Base-by-base conservation (phyloP, 2,329 filamentous ascomycete genomes). In the Dactylellina sp. region DNA sequence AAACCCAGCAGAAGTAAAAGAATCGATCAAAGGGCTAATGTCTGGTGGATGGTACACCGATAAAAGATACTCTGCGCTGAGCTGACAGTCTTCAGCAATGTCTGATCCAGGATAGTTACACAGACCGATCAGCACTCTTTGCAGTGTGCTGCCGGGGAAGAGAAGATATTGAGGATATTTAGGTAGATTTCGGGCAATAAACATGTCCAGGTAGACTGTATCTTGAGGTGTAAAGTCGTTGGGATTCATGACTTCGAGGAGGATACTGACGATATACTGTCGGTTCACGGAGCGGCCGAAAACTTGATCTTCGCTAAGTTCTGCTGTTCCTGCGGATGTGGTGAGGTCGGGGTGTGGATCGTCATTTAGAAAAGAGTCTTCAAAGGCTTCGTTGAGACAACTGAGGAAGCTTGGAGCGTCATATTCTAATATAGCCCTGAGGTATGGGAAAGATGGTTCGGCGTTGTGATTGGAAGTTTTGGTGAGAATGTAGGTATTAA, bases 161-260 rank as follows among this genome's bases (percentile, higher is more conserved):
- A 98, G 86, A 56, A 99, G 89, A 79, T 97, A 97, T 80, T 98
- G 94, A 0, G 93, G 93, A 79, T 97, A 99, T 80, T 99, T 99
- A 2, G 96, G 92, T 55, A 99, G 83, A 80, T 97, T 99, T 64
- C 95, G 89, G 16, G 95, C 94, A 79, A 99, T 91, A 79, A 99
- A 99, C 93, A 99, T 99, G 81, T 99, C 93, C 47, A 99, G 86
- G 81, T 97, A 99, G 64, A 99, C 91, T 11, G 91, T 93, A 79
- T 98, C 93, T 74, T 91, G 88, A 0, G 89, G 82, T 0, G 88
- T 86, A 81, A 97, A 98, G 50, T 91, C 88, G 2, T 86, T 84
- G 0, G 88, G 83, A 55, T 89, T 91, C 92, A 99, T 96, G 25
- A 97, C 89, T 80, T 97, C 93, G 9, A 96, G 85, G 68, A 99